Percentiles rank a stretch among this genome's conserved stretches.
Conservation (phyloP, 768 basidiomycete species). For the Pleurotus giganteus region DNA sequence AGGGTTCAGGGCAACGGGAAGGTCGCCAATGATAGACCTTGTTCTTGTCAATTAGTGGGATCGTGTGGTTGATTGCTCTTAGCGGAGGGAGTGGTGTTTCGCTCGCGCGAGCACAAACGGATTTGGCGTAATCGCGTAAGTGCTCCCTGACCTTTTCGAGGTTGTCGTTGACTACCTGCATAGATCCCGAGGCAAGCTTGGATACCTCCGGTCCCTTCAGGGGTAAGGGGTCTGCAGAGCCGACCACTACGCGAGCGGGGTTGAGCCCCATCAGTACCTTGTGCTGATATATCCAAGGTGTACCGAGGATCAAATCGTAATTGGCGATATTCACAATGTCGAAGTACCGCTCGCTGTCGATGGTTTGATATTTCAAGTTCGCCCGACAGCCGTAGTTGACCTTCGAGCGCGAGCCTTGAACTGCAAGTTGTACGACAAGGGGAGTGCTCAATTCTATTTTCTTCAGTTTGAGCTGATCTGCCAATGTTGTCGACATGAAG, state of each 20-base stretch:
- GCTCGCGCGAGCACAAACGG: constrained; percentile 17
- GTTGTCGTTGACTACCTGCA: no score
- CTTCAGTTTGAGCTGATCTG: constrained; percentile 30
- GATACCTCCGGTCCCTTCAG: constrained; percentile 15
- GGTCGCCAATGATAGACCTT: constrained; percentile 24
- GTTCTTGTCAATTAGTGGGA: constrained; percentile 29
- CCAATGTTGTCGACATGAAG: constrained; percentile 32
- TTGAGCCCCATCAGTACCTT: constrained; percentile 25
- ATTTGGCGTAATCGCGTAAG: constrained; percentile 14
- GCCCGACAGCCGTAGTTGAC: constrained; percentile 28
- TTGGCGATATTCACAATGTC: constrained; percentile 34
- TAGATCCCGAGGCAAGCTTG: constrained; percentile 5
- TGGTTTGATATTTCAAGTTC: constrained; percentile 36
- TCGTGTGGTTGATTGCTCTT: constrained; percentile 32
- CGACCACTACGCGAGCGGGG: constrained; percentile 15
- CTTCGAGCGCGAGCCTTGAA: constrained; percentile 33
- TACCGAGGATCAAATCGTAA: constrained; percentile 37
- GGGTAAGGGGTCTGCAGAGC: constrained; percentile 10
- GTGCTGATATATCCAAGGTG: constrained; percentile 31
- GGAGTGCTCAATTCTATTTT: constrained; percentile 25
- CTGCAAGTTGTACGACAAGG: constrained; percentile 33
- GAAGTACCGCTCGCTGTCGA: constrained; percentile 26
- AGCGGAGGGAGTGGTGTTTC: constrained; percentile 21
- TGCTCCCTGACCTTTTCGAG: no score
- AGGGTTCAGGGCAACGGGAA: constrained; percentile 21